Percentiles rank a stretch among this genome's conserved stretches.
Evolutionary conservation across 2,329 filamentous ascomycete genomes (phyloP).

Genomic region (Fusarium decemcellulare): DNA sequence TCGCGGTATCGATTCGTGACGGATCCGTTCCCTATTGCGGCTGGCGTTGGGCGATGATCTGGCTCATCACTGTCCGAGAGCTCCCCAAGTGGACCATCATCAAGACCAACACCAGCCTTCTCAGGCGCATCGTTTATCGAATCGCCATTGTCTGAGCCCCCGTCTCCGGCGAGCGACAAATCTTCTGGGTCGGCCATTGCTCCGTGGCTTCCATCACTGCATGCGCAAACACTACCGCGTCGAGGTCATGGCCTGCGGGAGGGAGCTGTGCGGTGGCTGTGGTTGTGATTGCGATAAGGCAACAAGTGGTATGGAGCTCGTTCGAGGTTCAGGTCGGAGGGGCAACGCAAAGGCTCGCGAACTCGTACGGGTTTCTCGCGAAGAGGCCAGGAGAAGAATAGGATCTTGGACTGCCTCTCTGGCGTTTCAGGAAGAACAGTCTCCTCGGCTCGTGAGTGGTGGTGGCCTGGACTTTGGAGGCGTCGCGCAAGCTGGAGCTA

Average conservation of each 20-base stretch:
- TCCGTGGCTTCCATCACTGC: slow-evolving; percentile 57
- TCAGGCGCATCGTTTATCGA: slow-evolving; percentile 48
- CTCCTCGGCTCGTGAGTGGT: background rate
- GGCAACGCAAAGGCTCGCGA: slow-evolving; percentile 26
- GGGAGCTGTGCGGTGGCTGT: slow-evolving; percentile 34
- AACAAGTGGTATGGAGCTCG: slow-evolving; percentile 42
- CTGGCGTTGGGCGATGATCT: slow-evolving; percentile 36
- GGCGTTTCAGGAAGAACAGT: background rate
- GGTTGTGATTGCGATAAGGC: slow-evolving; percentile 32
- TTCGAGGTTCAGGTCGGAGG: slow-evolving; percentile 33
- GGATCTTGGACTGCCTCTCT: background rate
- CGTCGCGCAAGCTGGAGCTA: slow-evolving; percentile 41
- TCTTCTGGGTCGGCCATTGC: slow-evolving; percentile 66
- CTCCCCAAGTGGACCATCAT: slow-evolving; percentile 35
- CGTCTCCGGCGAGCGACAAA: slow-evolving; percentile 57
- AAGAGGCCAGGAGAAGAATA: background rate
- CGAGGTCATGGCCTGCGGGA: slow-evolving; percentile 45
- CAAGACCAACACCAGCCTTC: slow-evolving; percentile 29
- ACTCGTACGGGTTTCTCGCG: slow-evolving; percentile 8
- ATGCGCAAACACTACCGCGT: slow-evolving; percentile 46
- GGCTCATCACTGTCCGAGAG: slow-evolving; percentile 31
- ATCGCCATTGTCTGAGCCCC: slow-evolving; percentile 59
- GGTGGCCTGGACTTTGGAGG: slow-evolving; percentile 19
- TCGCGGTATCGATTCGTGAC: slow-evolving; percentile 61
- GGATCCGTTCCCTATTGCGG: slow-evolving; percentile 40